Conservation (phyloP, 768 basidiomycete species). For the Termitomyces sp. region DNA sequence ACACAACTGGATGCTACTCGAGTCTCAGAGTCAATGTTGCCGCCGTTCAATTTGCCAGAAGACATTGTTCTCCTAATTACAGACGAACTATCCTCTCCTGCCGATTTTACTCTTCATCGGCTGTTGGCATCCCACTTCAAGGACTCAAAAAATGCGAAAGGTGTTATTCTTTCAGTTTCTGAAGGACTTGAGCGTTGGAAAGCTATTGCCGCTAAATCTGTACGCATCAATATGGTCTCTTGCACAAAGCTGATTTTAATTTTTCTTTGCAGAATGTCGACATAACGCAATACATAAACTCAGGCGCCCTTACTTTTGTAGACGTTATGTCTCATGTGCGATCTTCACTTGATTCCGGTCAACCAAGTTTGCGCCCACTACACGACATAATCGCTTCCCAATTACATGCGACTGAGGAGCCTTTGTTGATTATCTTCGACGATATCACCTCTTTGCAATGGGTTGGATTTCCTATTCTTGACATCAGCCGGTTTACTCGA, state of each 20-base stretch:
- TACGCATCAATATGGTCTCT: conserved; percentile 31
- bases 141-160: conserved; percentile 28
- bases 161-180: conserved; percentile 57
- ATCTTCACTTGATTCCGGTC: conserved; percentile 20
- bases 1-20: background rate
- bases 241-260: background rate
- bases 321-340: conserved; percentile 43
- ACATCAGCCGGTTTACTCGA: conserved; percentile 57
- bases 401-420: conserved; percentile 17
- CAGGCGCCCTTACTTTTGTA: conserved; percentile 50
- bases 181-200: conserved; percentile 61
- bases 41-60: conserved; percentile 52
- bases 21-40: conserved; percentile 42
- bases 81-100: conserved; percentile 68
- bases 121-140: conserved; percentile 54
- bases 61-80: conserved; percentile 61
- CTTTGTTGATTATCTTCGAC: conserved; percentile 62
- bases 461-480: conserved; percentile 56
- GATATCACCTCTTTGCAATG: conserved; percentile 69
- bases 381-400: conserved; percentile 34
- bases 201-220: conserved; percentile 60
- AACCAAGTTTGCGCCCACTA: conserved; percentile 30
- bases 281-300: conserved; percentile 32
- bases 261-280: conserved; percentile 35
- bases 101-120: conserved; percentile 69